Conservation (phyloP, 495 filamentous ascomycete species). For the Penicillium antarcticum region DNA sequence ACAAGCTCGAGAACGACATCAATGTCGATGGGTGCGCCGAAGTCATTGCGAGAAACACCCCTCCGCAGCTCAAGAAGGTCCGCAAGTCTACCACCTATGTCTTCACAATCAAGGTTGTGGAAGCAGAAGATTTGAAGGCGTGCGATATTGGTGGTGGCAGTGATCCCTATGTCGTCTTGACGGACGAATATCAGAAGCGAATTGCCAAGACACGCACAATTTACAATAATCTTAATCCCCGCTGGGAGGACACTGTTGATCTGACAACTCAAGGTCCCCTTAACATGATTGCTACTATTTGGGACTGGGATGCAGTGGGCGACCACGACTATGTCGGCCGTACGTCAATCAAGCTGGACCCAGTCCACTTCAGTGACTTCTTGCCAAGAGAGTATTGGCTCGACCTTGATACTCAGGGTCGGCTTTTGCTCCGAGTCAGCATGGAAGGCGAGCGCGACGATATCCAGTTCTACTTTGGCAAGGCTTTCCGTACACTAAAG, state of each 20-base stretch:
- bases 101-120: conserved; percentile 98
- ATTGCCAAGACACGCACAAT: conserved; percentile 92
- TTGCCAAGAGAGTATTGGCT: conserved; percentile 95
- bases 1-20: conserved; percentile 83
- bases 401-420: conserved; percentile 92
- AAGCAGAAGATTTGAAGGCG: conserved; percentile 96
- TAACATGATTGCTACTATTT: conserved; percentile 94
- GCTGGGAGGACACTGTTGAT: conserved; percentile 97
- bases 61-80: conserved; percentile 52
- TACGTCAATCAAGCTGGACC: conserved; percentile 92
- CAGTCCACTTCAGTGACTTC: conserved; percentile 92
- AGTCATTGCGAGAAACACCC: conserved; percentile 64
- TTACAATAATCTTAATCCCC: conserved; percentile 86
- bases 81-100: conserved; percentile 78
- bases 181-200: conserved; percentile 98
- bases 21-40: conserved; percentile 93
- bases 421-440: conserved; percentile 83
- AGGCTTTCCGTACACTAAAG: conserved; percentile 92
- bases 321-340: conserved; percentile 97
- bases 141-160: conserved; percentile 93
- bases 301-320: conserved; percentile 97
- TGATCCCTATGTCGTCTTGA: conserved; percentile 95
- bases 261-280: conserved; percentile 89
- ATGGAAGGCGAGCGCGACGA: conserved; percentile 99
- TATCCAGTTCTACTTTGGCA: conserved; percentile 98